Evolutionary conservation across 495 filamentous ascomycete species (phyloP).

Genomic region (Penicillium bialowiezense): DNA sequence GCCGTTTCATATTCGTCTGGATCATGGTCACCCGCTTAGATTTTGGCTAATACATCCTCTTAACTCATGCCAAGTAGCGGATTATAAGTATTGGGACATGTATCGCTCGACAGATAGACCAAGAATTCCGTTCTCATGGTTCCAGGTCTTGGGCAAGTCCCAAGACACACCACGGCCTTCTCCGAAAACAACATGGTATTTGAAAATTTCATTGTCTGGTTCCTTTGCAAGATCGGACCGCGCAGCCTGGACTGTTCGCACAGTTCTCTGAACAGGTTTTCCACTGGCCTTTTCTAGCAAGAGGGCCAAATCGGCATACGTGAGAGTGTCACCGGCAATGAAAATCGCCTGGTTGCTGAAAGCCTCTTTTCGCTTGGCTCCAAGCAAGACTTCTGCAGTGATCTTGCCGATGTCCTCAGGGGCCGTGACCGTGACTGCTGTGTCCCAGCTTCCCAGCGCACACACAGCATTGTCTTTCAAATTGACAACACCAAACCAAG

Average conservation of each 20-base stretch:
- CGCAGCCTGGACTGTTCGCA: slow-evolving; percentile 41
- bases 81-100: too few species aligned
- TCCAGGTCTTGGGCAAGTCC: slow-evolving; percentile 49
- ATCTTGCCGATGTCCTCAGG: slow-evolving; percentile 56
- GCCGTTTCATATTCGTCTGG: too few species aligned
- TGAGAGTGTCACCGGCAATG: slow-evolving; percentile 57
- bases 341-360: slow-evolving; percentile 34
- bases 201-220: slow-evolving; percentile 48
- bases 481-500: slow-evolving; percentile 54
- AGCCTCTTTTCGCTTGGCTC: slow-evolving; percentile 14
- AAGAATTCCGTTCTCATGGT: slow-evolving; percentile 16
- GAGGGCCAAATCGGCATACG: slow-evolving; percentile 49
- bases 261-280: slow-evolving; percentile 40
- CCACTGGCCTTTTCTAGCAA: slow-evolving; percentile 42
- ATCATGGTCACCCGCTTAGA: too few species aligned
- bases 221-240: slow-evolving; percentile 38
- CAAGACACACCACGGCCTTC: slow-evolving; percentile 56
- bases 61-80: too few species aligned
- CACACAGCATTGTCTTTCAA: slow-evolving; percentile 29
- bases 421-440: slow-evolving; percentile 54
- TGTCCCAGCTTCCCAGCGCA: slow-evolving; percentile 57
- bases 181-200: slow-evolving; percentile 61
- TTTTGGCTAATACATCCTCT: too few species aligned
- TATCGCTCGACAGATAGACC: too few species aligned
- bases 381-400: slow-evolving; percentile 49